Base-by-base conservation (phyloP, 1,284 basidiomycete genomes). In the Pisolithus thermaeus region DNA sequence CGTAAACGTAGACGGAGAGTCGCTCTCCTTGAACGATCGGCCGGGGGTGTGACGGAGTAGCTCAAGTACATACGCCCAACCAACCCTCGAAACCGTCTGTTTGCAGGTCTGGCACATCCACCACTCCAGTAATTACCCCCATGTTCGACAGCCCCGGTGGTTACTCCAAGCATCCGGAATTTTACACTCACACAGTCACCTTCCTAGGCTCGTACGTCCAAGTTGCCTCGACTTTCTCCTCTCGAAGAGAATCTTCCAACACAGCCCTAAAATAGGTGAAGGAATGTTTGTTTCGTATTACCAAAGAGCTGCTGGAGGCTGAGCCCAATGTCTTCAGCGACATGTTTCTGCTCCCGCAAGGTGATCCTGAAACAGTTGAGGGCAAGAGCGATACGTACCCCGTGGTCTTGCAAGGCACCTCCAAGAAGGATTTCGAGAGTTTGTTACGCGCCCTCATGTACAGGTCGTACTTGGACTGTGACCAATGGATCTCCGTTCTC, bases 301-400 rank as follows among this genome's bases (percentile, higher is more conserved):
- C 52, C 20, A 43, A 38, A 5, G 23, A 48, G 3, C 39, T 45
- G 1, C 22, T 54, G 20, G 51, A 47, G 14, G 22, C 43, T 7
- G 28, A 47, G 18, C 53, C 52, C 20, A 50, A 36, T 4, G 23
- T 54, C 52, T 53, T 54, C 46, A 35, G 52, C 16, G 52, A 54
- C 36, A 32, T 54, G 27, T 47, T 42, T 39, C 35, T 47, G 22
- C 37, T 54, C 8, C 52, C 52, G 5, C 27, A 41, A 22, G 30
- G 41, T 32, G n/a, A 36, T 2, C 25, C 22, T 14, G 18, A 25
- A 8, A 12, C 27, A 43, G 22, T 36, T 16, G 52, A 54, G 23
- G 51, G 52, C 14, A 14, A 1, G 18, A 42, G 25, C 27, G 52
- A 54, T 16, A 32, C 28, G 28, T 36, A 35, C 30, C 51, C 52